Evolutionary conservation across 1,284 basidiomycete species (phyloP).

Genomic region (Leccinum solheimii): DNA sequence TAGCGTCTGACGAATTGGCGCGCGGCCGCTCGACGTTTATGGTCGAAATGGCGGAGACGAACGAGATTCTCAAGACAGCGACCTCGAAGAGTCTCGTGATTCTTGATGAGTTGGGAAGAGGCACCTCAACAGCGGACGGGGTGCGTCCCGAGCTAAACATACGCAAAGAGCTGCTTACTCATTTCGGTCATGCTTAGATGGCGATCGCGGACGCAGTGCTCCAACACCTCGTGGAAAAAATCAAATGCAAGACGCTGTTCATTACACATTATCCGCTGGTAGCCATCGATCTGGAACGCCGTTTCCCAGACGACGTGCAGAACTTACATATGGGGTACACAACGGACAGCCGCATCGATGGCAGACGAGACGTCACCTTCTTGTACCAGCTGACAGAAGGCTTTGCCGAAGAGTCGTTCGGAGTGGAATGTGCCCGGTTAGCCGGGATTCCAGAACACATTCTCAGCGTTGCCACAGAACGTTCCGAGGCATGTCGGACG

Average conservation of each 20-base stretch:
- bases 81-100: conserved; percentile 79
- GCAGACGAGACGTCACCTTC: conserved; percentile 80
- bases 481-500: conserved; percentile 57
- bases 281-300: conserved; percentile 55
- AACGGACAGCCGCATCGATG: conserved; percentile 64
- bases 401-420: conserved; percentile 79
- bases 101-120: conserved; percentile 82
- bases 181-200: conserved; percentile 53
- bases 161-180: neutral
- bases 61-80: conserved; percentile 80
- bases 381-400: conserved; percentile 76
- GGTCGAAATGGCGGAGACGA: conserved; percentile 95
- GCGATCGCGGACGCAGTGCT: conserved; percentile 80
- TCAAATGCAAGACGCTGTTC: conserved; percentile 83
- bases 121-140: conserved; percentile 84
- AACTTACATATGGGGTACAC: conserved; percentile 89
- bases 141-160: conserved; percentile 43
- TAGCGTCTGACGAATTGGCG: conserved; percentile 84
- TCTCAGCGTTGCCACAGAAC: conserved; percentile 57
- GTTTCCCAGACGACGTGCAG: conserved; percentile 58
- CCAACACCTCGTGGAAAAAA: conserved; percentile 64
- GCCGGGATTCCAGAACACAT: conserved; percentile 75
- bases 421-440: conserved; percentile 87
- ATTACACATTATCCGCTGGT: conserved; percentile 91
- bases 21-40: conserved; percentile 90